Base-by-base conservation (phyloP, 106 monocot genomes). In the Amphibolis antarctica region DNA sequence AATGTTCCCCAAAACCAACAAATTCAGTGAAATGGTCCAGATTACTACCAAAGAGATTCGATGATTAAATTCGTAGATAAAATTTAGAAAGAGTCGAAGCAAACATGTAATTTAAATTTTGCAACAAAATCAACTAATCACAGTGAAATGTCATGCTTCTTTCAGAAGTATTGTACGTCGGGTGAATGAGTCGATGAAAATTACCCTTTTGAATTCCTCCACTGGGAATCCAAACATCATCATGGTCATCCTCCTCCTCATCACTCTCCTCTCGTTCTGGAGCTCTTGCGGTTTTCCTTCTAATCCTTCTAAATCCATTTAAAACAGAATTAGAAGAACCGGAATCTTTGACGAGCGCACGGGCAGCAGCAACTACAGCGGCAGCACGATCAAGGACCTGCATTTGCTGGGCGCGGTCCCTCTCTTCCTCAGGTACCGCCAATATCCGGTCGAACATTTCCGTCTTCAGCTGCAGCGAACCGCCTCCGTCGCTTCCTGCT, bases 361-460 rank as follows among this genome's bases (percentile, higher is more conserved):
- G 84, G 18, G 87, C 87, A 0, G 92, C 92, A 0, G 92, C 84
- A 42, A 92, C 78, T 10, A 84, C 92, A 0, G 92, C 92, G 0
- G 81, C 76, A n/a, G 92, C 92, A 25, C 87, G 84, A 42, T 92
- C 87, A 59, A 92, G 84, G 55, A 92, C 73, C 74, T 92, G 92
- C 22, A 79, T 74, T 11, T 82, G 64, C 48, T 87, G 87, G 62
- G 80, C 42, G 4, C 73, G 74, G 28, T 87, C 86, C 51, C 92
- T 71, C 70, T 92, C 84, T 75, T 92, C 82, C 31, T 20, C 61
- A 36, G 92, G 84, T 7, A 92, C 84, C 14, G 82, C 72, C 29
- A 82, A 64, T 19, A 92, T 77, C 74, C 67, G 56, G 7, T 78
- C 68, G 73, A 92, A 92, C 53, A 64, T 30, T 68, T 87, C 82